These are phyloP conservation scores for Triticum timopheevii DNA, from an alignment of 176 grass and related monocot genomes.

Conservation along the genomic window DNA sequence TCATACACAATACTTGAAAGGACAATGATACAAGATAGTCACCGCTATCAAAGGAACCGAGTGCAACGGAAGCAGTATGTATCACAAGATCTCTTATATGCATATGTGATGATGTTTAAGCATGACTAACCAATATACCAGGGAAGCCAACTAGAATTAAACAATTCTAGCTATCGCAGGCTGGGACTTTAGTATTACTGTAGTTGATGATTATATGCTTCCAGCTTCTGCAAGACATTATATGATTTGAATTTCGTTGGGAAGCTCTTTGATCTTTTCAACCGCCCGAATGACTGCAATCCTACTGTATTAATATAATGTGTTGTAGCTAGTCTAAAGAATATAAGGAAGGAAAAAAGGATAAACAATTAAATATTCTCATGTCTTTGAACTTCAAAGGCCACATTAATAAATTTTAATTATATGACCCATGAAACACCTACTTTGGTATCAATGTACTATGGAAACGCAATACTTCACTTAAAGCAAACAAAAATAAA, in stretches of 20 bases:
- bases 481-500: neutral
- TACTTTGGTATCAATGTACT: neutral
- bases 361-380: constrained; percentile 2
- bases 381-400: neutral
- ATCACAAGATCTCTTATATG: constrained; percentile 8
- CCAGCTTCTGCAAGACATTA: neutral
- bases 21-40: constrained; percentile 1
- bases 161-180: neutral
- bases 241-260: neutral
- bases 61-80: neutral
- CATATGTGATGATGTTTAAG: neutral
- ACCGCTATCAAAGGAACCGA: neutral
- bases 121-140: neutral
- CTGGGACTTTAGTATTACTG: neutral
- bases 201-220: neutral
- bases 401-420: constrained; percentile 1
- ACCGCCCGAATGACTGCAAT: constrained; percentile 7
- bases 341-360: neutral
- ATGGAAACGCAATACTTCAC: neutral
- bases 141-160: constrained; percentile 6
- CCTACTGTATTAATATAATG: neutral
- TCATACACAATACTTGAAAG: constrained; percentile 7
- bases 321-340: constrained; percentile 2
- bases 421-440: neutral
- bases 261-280: neutral